Base-by-base conservation (phyloP, 75 land plant genomes). In the Ceratopteris richardii region DNA sequence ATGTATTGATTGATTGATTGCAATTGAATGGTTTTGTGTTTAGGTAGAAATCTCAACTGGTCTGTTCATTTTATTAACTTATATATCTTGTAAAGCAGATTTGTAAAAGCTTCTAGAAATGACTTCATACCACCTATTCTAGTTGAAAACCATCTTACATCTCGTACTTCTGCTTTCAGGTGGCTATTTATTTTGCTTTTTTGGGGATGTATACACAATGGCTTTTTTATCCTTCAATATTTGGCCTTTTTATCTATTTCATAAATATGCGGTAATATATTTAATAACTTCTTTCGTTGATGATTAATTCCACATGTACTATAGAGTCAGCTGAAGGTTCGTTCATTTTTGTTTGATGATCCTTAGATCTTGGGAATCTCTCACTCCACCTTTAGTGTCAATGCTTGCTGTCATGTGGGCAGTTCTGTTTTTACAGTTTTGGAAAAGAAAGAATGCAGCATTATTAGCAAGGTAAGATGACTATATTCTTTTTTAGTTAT, bases 131-230 rank as follows among this genome's bases (percentile, higher is more conserved):
- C n/a, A n/a, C n/a, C n/a, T n/a, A n/a, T n/a, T n/a, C n/a, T n/a
- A n/a, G n/a, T n/a, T n/a, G n/a, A n/a, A n/a, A n/a, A n/a, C n/a
- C n/a, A n/a, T n/a, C n/a, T n/a, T n/a, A n/a, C n/a, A n/a, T n/a
- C n/a, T n/a, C n/a, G n/a, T n/a, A n/a, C n/a, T 33, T 33, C 3
- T 33, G 37, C 7, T 56, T 72, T 59, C 62, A 90, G 96, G 76
- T 90, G 48, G 94, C 94, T 14, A 66, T 77, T 1, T 88, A 92
- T 70, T 92, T 92, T 73, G 72, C 94, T 7, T 92, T 92, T 40
- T 77, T 92, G 50, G 97, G 86, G 51, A 92, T 84, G 97, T 92
- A 88, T 73, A 82, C 94, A 44, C 64, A 69, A 13, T 92, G 97
- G 97, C 53, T 92, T 61, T 40, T 78, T 23, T 80, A 81, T 56